Evolutionary conservation across 371 early-diverging fungal species (phyloP).

Genomic region (Batrachochytrium dendrobatidis): DNA sequence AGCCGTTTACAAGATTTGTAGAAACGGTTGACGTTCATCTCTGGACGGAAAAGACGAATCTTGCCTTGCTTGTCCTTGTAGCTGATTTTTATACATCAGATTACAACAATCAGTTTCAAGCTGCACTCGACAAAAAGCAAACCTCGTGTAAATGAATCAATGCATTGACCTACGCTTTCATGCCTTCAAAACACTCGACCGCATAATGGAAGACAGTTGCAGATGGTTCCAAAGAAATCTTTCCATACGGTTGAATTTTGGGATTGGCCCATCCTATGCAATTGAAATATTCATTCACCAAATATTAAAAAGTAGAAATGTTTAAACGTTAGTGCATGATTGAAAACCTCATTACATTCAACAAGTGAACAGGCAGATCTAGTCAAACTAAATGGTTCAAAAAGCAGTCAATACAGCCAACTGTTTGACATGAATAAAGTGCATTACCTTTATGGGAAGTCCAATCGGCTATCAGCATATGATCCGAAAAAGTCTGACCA

Average conservation of each 20-base stretch:
- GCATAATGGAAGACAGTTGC: slow-evolving; percentile 91
- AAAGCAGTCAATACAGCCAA: no score
- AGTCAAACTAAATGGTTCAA: no score
- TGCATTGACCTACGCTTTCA: slow-evolving; percentile 60
- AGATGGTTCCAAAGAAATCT: slow-evolving; percentile 73
- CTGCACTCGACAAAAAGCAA: background rate
- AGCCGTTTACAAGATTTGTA: slow-evolving; percentile 64
- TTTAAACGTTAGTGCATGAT: no score
- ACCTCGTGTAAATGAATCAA: background rate
- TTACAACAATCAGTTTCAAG: background rate
- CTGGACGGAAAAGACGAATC: slow-evolving; percentile 77
- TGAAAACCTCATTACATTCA: no score
- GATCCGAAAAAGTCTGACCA: slow-evolving; percentile 86
- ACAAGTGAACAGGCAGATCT: no score
- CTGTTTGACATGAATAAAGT: no score
- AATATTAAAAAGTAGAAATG: no score
- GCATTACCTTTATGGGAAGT: slow-evolving; percentile 62
- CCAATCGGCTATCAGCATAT: slow-evolving; percentile 87
- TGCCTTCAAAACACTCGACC: slow-evolving; percentile 88
- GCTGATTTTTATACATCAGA: slow-evolving; percentile 7
- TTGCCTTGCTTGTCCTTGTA: slow-evolving; percentile 76
- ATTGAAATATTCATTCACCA: no score
- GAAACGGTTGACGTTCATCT: slow-evolving; percentile 86
- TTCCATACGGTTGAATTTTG: slow-evolving; percentile 59
- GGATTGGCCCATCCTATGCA: slow-evolving; percentile 30